Evolutionary conservation across 495 filamentous ascomycete genomes (phyloP), one percentile per base, ranked within the genome.

Genomic region (Letharia columbiana): DNA sequence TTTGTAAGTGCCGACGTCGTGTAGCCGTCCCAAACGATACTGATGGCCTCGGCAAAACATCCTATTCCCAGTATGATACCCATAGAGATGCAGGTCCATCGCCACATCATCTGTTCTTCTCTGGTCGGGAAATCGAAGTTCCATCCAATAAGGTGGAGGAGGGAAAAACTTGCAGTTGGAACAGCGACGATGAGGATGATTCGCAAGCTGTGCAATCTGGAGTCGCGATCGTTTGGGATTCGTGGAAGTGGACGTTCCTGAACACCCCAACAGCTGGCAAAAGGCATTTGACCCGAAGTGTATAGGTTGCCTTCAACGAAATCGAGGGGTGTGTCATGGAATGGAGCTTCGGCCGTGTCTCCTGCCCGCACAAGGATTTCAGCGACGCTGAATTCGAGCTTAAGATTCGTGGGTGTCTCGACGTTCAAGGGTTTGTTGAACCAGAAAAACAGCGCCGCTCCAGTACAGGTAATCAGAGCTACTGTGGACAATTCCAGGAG

Each of bases 91-190:
- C 64, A 67, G 0, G 61, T 62, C 42, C 42, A 50, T 17, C 77
- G 66, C 78, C 77, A 79, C 12, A 78, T 62, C 0, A 73, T 39
- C 45, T 64, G 63, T 57, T 80, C 78, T 15, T 60, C 57, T 28
- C n/a, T 28, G 5, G 74, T 76, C 1, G 77, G 78, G 41, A 81
- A 79, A 23, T 73, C 62, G 61, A 75, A 77, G 58, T 78, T 72
- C 76, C 78, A 80, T 9, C 68, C 77, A 17, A 70, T 65, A 15
- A 75, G 49, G 61, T 78, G 75, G 4, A 77, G 69, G 18, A 62
- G 67, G 35, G 71, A 72, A 50, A 78, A 78, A 3, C 23, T 63
- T 40, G 54, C 41, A 10, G 62, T 68, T 18, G 67, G 58, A 7
- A 67, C 8, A 18, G 54, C 45, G n/a, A 72, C 23, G 12, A 64